These are phyloP conservation scores for Hamigera avellanea DNA, from an alignment of 495 filamentous ascomycete genomes.

Conservation along the genomic window DNA sequence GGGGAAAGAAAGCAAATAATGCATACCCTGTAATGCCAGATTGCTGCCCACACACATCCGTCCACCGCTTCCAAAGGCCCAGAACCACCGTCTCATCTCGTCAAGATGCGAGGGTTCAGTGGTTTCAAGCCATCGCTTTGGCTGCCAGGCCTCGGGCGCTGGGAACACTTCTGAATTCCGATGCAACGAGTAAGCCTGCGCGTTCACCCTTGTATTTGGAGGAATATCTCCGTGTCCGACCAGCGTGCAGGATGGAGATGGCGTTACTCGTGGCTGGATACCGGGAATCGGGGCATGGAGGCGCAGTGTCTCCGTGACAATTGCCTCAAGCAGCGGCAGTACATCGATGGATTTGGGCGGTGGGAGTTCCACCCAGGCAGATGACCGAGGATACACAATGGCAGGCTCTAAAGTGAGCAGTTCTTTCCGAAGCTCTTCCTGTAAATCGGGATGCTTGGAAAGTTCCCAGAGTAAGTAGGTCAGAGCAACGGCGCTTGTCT, in stretches of 20 bases:
- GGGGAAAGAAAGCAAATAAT: too few species aligned
- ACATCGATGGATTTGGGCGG: slow-evolving; percentile 53
- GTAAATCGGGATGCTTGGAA: slow-evolving; percentile 42
- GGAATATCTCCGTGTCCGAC: slow-evolving; percentile 46
- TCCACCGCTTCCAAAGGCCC: slow-evolving; percentile 76
- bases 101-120: slow-evolving; percentile 25
- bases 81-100: slow-evolving; percentile 60
- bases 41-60: slow-evolving; percentile 80
- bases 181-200: slow-evolving; percentile 62
- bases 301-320: slow-evolving; percentile 65
- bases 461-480: slow-evolving; percentile 63
- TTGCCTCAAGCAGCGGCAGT: slow-evolving; percentile 63
- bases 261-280: slow-evolving; percentile 63
- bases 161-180: slow-evolving; percentile 51
- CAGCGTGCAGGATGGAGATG: slow-evolving; percentile 37
- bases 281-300: slow-evolving; percentile 66
- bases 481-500: slow-evolving; percentile 62
- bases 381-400: slow-evolving; percentile 13
- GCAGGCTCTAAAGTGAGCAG: slow-evolving; percentile 39
- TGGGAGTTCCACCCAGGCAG: slow-evolving; percentile 22
- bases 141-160: slow-evolving; percentile 48
- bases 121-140: slow-evolving; percentile 45
- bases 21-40: slow-evolving; percentile 69
- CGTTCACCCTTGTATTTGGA: slow-evolving; percentile 53
- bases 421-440: slow-evolving; percentile 48